These are phyloP conservation scores for Aegle marmelos DNA, from an alignment of 345 rosid genomes.

Conservation along the genomic window DNA sequence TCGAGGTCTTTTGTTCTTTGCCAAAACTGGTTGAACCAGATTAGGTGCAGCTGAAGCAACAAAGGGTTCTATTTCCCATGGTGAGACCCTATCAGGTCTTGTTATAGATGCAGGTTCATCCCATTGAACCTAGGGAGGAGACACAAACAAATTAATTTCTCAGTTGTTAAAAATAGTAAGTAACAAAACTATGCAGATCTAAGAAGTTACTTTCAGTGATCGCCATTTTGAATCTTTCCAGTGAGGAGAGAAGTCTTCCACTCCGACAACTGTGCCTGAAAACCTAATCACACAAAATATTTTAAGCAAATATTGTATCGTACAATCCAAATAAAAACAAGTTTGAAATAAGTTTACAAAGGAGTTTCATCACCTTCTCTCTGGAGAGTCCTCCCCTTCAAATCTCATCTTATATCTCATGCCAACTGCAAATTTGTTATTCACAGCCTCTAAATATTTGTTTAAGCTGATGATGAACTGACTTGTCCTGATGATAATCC, in stretches of 20 bases:
- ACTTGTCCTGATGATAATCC: constrained; percentile 60
- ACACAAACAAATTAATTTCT: neutral
- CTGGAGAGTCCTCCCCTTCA: constrained; percentile 92
- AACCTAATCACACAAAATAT: constrained; percentile 44
- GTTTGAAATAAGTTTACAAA: neutral
- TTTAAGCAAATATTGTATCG: neutral
- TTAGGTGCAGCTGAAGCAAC: constrained; percentile 42
- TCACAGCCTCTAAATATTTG: constrained; percentile 69
- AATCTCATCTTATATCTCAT: constrained; percentile 89
- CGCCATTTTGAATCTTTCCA: constrained; percentile 91
- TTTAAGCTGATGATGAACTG: constrained; percentile 82
- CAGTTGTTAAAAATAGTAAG: neutral
- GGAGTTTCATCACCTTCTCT: constrained; percentile 57
- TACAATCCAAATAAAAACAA: constrained; percentile 11
- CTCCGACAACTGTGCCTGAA: constrained; percentile 85
- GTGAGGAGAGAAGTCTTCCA: constrained; percentile 69
- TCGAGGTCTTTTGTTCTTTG: constrained; percentile 78
- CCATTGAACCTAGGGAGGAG: constrained; percentile 70
- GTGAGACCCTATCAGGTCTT: constrained; percentile 86
- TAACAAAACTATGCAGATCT: constrained; percentile 15
- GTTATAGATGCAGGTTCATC: constrained; percentile 80
- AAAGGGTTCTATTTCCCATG: constrained; percentile 91
- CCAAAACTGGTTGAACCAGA: constrained; percentile 38
- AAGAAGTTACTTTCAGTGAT: constrained; percentile 56
- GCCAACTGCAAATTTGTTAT: constrained; percentile 60